Base-by-base conservation (phyloP, 2,329 filamentous ascomycete species). In the Aspergillus bombycis region DNA sequence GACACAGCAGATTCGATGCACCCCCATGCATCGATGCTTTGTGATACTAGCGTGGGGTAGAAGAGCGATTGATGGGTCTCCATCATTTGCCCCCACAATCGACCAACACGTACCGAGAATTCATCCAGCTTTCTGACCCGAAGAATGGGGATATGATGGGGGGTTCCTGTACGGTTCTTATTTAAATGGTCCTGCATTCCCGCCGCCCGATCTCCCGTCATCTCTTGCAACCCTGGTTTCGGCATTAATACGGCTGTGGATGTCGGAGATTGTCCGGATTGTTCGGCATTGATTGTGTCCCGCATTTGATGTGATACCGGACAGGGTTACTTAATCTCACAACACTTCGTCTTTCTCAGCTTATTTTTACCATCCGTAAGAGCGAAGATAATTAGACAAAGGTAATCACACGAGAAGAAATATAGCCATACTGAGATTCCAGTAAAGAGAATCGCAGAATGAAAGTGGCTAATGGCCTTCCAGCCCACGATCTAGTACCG, bases 221-320 rank as follows among this genome's bases (percentile, higher is more conserved):
- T 21, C 38, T 32, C 52, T 50, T 38, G 21, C 10, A 28, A 46
- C 14, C 16, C 30, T 7, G 50, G 23, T 45, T 30, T 54, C 50
- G 34, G 36, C 21, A 55, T 36, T 19, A 30, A 50, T 28, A 34
- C 32, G 23, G 34, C 53, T 56, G 19, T n/a, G 16, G 14, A 30
- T 46, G 38, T 67, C 65, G 63, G 65, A 67, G 61, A 55, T 62
- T 62, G 58, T 54, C 65, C 65, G 65, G 56, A 30, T 59, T 43
- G 19, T 46, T 63, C 65, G 65, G 63, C 61, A 57, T 63, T 48
- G 30, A 32, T 41, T 45, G 26, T 43, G 23, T 45, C 52, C 23
- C 57, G 23, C 28, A 14, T 26, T 43, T 43, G 23, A 56, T 56
- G 23, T 41, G 32, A 50, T 30, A 48, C 50, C 52, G n/a, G 52